Base-by-base conservation (phyloP, 495 filamentous ascomycete species). In the Cetradonia linearis region DNA sequence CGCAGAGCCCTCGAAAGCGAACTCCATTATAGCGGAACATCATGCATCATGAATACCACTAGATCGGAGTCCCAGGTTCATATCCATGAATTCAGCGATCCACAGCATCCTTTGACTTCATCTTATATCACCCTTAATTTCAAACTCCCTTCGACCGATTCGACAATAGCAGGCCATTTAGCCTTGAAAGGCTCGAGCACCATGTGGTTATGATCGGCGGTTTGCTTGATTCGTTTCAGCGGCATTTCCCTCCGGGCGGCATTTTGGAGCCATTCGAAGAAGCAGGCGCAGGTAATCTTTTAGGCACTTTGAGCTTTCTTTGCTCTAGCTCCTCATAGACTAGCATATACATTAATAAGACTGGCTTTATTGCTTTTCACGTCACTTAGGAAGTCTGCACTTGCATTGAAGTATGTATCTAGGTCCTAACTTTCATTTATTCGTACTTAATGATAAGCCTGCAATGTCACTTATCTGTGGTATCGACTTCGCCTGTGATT, bases 161-260 rank as follows among this genome's bases (percentile, higher is more conserved):
- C 31, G 38, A 58, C 34, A 25, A 49, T 58, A 40, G 54, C 25
- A 61, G 54, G 34, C 36, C 14, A 57, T 62, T 30, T 62, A 47
- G 40, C 53, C 55, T 57, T 27, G 28, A 56, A 34, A 31, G 31
- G 27, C 44, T 58, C 54, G 31, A 50, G 20, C 25, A 40, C 37
- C 30, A 57, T 52, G 20, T 59, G 20, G 5, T 34, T 63, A 37
- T 9, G 18, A 65, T 60, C 55, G 56, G 55, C 25, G 63, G 55
- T 54, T 23, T 62, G 13, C 59, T 59, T 37, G 54, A 37, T 31
- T 59, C 50, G 58, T 62, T 44, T 65, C 55, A 59, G 59, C 52
- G 59, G 55, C 63, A 64, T 57, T 28, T 60, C 34, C 42, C 40
- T 46, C 18, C 20, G 48, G 58, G 58, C 25, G 52, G 44, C 58